Base-by-base conservation (phyloP, 805 yeast species). In the Lipomyces chichibuensis region DNA sequence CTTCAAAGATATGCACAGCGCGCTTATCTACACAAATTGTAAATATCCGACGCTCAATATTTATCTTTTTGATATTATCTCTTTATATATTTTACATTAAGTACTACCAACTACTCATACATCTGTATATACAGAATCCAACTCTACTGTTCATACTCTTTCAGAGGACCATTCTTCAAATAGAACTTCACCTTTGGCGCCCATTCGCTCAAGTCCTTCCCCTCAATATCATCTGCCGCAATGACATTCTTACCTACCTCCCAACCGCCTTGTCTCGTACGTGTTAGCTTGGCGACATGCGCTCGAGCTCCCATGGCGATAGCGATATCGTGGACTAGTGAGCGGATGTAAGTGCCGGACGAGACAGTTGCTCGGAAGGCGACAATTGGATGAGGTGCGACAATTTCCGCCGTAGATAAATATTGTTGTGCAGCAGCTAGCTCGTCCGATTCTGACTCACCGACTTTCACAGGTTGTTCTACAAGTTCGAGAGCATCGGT, bases 321-420 rank as follows among this genome's bases (percentile, higher is more conserved):
- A 1, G 97, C 98, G 56, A 91, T 82, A 74, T 95, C 99, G 78
- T 96, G 91, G 59, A 95, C 83, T 63, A 95, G 80, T 2, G 97
- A 89, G 71, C 99, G 84, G 59, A 95, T 92, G 74, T 95, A 95
- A 0, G 98, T 95, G 1, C 99, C 99, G 0, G 98, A 92, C 0
- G 97, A 89, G 0, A 94, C 99, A 46, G 85, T 84, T 3, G 96
- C 85, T 17, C 83, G 84, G 71, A 95, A 85, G 73, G 89, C 93
- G 32, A 94, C 73, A 59, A 89, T 73, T 13, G 71, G 71, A 39
- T 59, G 58, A 23, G 61, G 49, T 13, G 32, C 55, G 4, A 64
- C 9, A 3, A 65, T 60, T 11, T 57, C 62, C 8, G 27, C 35
- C 2, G 27, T 11, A 57, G 61, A 29, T 39, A 56, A 13, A 33